phyloP scores from a whole-genome alignment of 805 yeast genomes.

The Saturnispora mendoncae region DNA sequence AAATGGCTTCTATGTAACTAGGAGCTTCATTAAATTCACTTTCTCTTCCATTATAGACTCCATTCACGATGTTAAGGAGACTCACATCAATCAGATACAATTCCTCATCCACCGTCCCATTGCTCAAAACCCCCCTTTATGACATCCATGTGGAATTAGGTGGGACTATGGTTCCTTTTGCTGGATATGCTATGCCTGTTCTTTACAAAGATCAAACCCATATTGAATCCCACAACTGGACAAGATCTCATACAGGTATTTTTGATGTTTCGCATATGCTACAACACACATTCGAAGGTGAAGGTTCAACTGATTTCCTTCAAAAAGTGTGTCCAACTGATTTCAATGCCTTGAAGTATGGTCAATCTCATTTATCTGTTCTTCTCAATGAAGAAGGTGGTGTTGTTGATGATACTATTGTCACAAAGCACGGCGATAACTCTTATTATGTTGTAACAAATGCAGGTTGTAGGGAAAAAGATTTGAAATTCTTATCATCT shows the following conservation, averaged over 20 bases:
- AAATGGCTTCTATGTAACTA: background rate
- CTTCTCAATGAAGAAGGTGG: constrained; percentile 66
- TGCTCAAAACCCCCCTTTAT: constrained; percentile 65
- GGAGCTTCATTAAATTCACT: no score
- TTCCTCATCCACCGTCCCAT: constrained; percentile 21
- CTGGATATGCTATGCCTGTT: constrained; percentile 95
- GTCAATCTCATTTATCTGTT: constrained; percentile 68
- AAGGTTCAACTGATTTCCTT: constrained; percentile 55
- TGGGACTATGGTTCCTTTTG: constrained; percentile 91
- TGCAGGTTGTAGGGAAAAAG: constrained; percentile 89
- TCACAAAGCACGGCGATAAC: constrained; percentile 73
- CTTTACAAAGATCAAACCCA: constrained; percentile 78
- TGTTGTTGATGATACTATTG: constrained; percentile 87
- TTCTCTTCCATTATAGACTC: no score
- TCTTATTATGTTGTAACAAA: constrained; percentile 83
- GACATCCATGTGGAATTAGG: constrained; percentile 70
- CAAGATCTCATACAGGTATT: constrained; percentile 75
- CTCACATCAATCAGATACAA: constrained; percentile 6
- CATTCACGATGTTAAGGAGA: constrained; percentile 9
- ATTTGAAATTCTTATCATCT: constrained; percentile 49
- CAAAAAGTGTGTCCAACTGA: constrained; percentile 87
- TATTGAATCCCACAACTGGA: constrained; percentile 93
- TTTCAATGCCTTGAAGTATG: constrained; percentile 44
- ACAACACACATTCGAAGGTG: constrained; percentile 74
- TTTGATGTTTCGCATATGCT: constrained; percentile 98